These are phyloP conservation scores for Chaetomium fimeti DNA, from an alignment of 495 filamentous ascomycete genomes.

Conservation along the genomic window DNA sequence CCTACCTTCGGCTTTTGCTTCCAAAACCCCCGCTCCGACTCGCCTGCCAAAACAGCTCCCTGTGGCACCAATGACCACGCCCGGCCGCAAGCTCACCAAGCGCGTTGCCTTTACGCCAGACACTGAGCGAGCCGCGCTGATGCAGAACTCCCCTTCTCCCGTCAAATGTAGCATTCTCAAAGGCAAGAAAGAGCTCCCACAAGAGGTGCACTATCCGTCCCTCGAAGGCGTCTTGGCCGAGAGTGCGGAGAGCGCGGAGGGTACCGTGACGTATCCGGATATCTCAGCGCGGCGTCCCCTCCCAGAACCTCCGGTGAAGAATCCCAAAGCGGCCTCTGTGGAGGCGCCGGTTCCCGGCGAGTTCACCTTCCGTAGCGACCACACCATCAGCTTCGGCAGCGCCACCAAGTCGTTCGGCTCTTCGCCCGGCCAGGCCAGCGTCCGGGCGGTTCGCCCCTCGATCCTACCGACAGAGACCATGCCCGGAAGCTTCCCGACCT, in stretches of 20 bases:
- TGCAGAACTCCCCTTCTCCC: conserved; percentile 50
- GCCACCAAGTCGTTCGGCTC: conserved; percentile 47
- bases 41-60: conserved; percentile 47
- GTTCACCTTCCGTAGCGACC: conserved; percentile 61
- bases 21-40: conserved; percentile 46
- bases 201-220: conserved; percentile 39
- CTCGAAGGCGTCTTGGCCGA: conserved; percentile 36
- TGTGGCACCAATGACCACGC: conserved; percentile 48
- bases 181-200: conserved; percentile 37
- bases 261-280: conserved; percentile 47
- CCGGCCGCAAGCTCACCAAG: conserved; percentile 45
- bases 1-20: conserved; percentile 34
- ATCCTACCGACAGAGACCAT: conserved; percentile 44
- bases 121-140: conserved; percentile 37
- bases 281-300: conserved; percentile 41
- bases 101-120: conserved; percentile 51
- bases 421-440: conserved; percentile 53
- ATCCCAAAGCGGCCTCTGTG: conserved; percentile 32
- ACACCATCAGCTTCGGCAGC: conserved; percentile 54
- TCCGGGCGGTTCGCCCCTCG: conserved; percentile 58
- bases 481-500: conserved; percentile 51
- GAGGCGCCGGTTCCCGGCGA: conserved; percentile 48
- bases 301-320: conserved; percentile 31
- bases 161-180: conserved; percentile 48
- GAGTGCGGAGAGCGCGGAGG: conserved; percentile 25